Evolutionary conservation across 2,329 filamentous ascomycete genomes (phyloP), one percentile per base, ranked within the genome.

Genomic region (Arthrobotrys entomopaga): DNA sequence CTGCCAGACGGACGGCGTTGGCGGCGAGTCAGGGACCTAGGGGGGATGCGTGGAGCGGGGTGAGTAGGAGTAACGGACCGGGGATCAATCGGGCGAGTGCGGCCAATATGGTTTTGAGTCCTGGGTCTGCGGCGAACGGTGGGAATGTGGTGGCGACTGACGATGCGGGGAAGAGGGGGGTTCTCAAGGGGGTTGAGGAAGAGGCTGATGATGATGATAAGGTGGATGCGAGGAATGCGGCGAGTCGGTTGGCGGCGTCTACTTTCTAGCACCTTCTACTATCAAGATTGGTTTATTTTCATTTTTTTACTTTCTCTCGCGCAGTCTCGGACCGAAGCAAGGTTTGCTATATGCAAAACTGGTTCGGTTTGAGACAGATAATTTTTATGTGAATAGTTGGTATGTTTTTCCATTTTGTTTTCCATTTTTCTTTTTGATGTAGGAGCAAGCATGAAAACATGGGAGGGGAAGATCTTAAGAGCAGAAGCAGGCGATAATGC

Each of bases 21-120:
- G 91, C 91, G 15, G 91, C 91, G 53, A 95, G 91, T 79, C 95
- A 99, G 82, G 95, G 95, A 0, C 94, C 95, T 57, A 96, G 96
- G 83, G 95, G 95, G n/a, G 95, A 99, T 81, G 90, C 95, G 15
- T 99, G 95, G 95, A 97, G 92, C 79, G 95, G 95, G 69, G 93
- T 97, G 26, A 92, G 93, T 40, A 87, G 95, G 75, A 89, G 8
- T 84, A 85, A 13, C 90, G 91, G 78, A 89, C 89, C 13, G 84
- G 85, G 26, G 88, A 87, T 73, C 87, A 84, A 79, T 81, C 87
- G 78, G 81, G 81, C 71, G 82, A 86, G 78, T 82, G 84, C 63
- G 79, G 81, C 69, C 69, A 82, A 76, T 75, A 80, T 53, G 67
- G 82, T 81, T 57, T 82, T 83, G 19, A 82, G 83, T 38, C 77